These are phyloP conservation scores for Fusarium phyllophilum DNA, from an alignment of 2,329 filamentous ascomycete species.

Conservation along the genomic window DNA sequence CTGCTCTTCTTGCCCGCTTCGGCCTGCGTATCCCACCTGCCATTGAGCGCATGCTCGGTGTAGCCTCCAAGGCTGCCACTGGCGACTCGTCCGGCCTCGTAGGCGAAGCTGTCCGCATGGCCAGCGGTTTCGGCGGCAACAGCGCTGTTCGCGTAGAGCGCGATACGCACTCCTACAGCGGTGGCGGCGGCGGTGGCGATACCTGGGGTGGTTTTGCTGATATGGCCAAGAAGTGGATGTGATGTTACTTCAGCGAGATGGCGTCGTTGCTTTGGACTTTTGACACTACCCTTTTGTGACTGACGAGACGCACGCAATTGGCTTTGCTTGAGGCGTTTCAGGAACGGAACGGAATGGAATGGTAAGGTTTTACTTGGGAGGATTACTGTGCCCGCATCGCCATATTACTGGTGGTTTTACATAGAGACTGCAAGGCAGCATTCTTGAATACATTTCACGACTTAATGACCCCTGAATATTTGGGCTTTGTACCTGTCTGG, in stretches of 20 bases:
- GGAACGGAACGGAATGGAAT: constrained; percentile 18
- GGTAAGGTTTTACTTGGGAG: not conserved
- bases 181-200: constrained; percentile 42
- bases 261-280: not conserved
- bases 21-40: constrained; percentile 78
- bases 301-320: constrained; percentile 17
- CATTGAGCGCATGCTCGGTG: constrained; percentile 67
- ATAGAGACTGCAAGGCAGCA: constrained; percentile 20
- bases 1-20: constrained; percentile 80
- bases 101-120: constrained; percentile 66
- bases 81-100: constrained; percentile 62
- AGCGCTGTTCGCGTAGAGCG: constrained; percentile 47
- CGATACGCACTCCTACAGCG: constrained; percentile 50
- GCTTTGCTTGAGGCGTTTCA: constrained; percentile 35
- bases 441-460: constrained; percentile 34
- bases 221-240: constrained; percentile 58
- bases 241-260: constrained; percentile 14
- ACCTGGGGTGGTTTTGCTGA: constrained; percentile 51
- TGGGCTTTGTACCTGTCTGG: not conserved
- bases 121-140: constrained; percentile 49
- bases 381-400: constrained; percentile 10
- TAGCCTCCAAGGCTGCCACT: constrained; percentile 60
- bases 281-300: not conserved
- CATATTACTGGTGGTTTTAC: constrained; percentile 3
- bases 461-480: constrained; percentile 25